phyloP scores from a whole-genome alignment of 2,329 filamentous ascomycete genomes.

The Sarocladium brachiariae region DNA sequence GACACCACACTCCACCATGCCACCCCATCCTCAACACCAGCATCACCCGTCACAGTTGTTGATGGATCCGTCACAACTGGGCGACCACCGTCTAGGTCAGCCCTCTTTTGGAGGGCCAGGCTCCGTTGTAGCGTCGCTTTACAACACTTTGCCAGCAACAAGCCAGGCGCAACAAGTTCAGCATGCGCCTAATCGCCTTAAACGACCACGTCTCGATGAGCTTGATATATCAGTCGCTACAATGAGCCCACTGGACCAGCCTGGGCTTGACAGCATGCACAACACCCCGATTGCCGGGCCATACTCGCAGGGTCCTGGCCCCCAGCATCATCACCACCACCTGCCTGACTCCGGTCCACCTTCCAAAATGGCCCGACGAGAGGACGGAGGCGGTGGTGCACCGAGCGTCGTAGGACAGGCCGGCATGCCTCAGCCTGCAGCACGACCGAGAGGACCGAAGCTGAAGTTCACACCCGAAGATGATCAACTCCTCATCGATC shows the following conservation, averaged over 20 bases:
- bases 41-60: conserved; percentile 37
- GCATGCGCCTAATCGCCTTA: conserved; percentile 30
- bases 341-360: conserved; percentile 67
- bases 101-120: conserved; percentile 44
- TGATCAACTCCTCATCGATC: conserved; percentile 76
- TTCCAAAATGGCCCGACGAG: conserved; percentile 59
- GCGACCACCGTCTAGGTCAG: conserved; percentile 43
- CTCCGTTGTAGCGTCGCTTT: conserved; percentile 44
- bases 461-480: conserved; percentile 92
- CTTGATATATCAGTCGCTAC: conserved; percentile 48
- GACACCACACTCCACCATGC: conserved; percentile 6
- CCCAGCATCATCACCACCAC: conserved; percentile 66
- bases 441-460: conserved; percentile 77
- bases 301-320: conserved; percentile 39
- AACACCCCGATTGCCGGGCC: conserved; percentile 44
- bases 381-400: conserved; percentile 51
- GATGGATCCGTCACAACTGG: conserved; percentile 49
- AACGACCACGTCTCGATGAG: conserved; percentile 51
- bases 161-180: conserved; percentile 23
- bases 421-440: conserved; percentile 80
- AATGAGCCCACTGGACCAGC: conserved; percentile 45
- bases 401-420: conserved; percentile 81
- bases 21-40: conserved; percentile 30
- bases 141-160: conserved; percentile 39
- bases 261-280: conserved; percentile 49